Evolutionary conservation across 179 eudicot species (phyloP).

Genomic region (Beta lomatogona): DNA sequence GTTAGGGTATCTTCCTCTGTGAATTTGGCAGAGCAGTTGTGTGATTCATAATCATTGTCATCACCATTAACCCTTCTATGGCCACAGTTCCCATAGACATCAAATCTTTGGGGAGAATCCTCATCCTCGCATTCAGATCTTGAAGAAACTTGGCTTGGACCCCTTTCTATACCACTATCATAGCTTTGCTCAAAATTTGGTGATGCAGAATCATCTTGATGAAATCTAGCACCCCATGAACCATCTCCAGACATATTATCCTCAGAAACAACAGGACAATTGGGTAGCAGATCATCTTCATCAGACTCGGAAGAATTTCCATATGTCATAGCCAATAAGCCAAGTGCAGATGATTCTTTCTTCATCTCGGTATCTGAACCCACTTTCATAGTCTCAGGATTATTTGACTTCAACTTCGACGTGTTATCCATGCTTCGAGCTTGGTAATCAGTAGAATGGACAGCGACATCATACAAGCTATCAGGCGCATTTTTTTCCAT

Average conservation of each 20-base stretch:
- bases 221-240: conserved; percentile 40
- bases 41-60: conserved; percentile 34
- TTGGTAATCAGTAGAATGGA: conserved; percentile 39
- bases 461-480: conserved; percentile 47
- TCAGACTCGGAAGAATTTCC: conserved; percentile 88
- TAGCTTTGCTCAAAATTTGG: conserved; percentile 35
- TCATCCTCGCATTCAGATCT: conserved; percentile 44
- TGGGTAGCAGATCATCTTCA: conserved; percentile 46
- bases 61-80: conserved; percentile 35
- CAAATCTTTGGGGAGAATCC: conserved; percentile 29
- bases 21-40: conserved; percentile 45
- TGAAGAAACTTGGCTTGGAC: conserved; percentile 26
- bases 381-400: conserved; percentile 22
- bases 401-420: conserved; percentile 23
- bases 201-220: conserved; percentile 40
- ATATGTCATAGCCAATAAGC: conserved; percentile 82
- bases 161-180: conserved; percentile 37
- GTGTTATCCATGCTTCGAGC: conserved; percentile 29
- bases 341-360: conserved; percentile 68
- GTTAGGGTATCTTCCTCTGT: conserved; percentile 40
- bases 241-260: conserved; percentile 40
- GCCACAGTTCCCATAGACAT: conserved; percentile 31
- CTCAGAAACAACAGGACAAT: conserved; percentile 35
- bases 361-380: conserved; percentile 32
- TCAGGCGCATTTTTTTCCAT: conserved; percentile 40